Conservation (phyloP, 2,329 filamentous ascomycete species). For the Sporothrix pseudoabietina region DNA sequence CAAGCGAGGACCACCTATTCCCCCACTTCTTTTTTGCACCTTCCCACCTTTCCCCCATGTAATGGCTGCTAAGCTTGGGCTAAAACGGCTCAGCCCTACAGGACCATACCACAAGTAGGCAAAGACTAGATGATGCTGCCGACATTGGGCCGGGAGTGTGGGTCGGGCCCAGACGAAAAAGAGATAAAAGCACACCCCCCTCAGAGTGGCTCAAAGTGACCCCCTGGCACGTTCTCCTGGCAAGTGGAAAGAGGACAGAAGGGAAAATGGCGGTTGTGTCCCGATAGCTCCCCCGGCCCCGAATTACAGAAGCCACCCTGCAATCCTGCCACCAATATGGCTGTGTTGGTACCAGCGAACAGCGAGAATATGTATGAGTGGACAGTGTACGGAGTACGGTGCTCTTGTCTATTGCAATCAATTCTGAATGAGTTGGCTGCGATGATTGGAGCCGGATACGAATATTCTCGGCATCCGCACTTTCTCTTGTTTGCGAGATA, state of each 20-base stretch:
- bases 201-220: background rate
- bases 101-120: constrained; percentile 23
- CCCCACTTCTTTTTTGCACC: background rate
- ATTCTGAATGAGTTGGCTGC: background rate
- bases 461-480: background rate
- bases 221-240: background rate
- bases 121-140: constrained; percentile 25
- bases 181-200: background rate
- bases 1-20: background rate
- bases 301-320: background rate
- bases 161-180: background rate
- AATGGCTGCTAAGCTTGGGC: background rate
- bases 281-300: background rate
- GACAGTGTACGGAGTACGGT: background rate
- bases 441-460: background rate
- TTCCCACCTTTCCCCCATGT: constrained; percentile 2
- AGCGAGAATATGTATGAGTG: background rate
- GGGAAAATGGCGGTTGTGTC: background rate
- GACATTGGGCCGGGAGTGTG: constrained; percentile 31
- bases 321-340: background rate
- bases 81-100: constrained; percentile 31
- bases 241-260: background rate
- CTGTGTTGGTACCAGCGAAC: background rate
- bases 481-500: background rate
- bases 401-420: background rate